phyloP scores from a whole-genome alignment of 1,139 yeast species.

The Nakaseomyces kungkrabaensis region DNA sequence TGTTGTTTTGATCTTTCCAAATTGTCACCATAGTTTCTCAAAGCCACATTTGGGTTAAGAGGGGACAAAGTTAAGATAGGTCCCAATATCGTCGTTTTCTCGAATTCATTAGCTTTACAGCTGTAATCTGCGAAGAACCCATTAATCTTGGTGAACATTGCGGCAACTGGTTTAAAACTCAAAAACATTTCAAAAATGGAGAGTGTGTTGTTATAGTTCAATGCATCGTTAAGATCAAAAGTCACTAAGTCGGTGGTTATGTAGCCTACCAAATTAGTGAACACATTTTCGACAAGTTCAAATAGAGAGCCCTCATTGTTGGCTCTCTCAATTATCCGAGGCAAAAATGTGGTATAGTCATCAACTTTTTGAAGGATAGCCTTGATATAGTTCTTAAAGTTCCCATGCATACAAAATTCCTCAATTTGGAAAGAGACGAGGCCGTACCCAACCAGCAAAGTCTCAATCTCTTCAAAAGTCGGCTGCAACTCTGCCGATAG shows the following conservation, averaged over 20 bases:
- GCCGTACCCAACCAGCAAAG: slow-evolving; percentile 57
- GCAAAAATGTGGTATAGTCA: slow-evolving; percentile 44
- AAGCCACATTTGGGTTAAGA: slow-evolving; percentile 41
- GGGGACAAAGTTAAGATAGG: slow-evolving; percentile 73
- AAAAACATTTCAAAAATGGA: slow-evolving; percentile 52
- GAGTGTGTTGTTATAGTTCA: slow-evolving; percentile 42
- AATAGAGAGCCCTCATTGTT: slow-evolving; percentile 55
- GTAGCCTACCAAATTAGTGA: slow-evolving; percentile 37
- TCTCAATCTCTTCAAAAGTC: slow-evolving; percentile 39
- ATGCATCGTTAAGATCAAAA: slow-evolving; percentile 38
- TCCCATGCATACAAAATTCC: slow-evolving; percentile 25
- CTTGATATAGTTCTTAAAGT: slow-evolving; percentile 20
- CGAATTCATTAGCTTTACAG: slow-evolving; percentile 42
- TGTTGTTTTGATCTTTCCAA: slow-evolving; percentile 33
- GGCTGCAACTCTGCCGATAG: slow-evolving; percentile 30
- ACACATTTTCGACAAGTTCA: slow-evolving; percentile 49
- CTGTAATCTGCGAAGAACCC: slow-evolving; percentile 37
- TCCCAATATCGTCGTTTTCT: slow-evolving; percentile 59
- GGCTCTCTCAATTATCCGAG: slow-evolving; percentile 48
- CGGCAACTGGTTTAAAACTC: slow-evolving; percentile 52
- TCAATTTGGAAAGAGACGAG: slow-evolving; percentile 55
- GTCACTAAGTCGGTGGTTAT: slow-evolving; percentile 14
- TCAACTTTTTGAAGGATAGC: slow-evolving; percentile 32
- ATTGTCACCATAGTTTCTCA: slow-evolving; percentile 37
- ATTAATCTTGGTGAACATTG: slow-evolving; percentile 46